Evolutionary conservation across 352 stramenopile genomes (phyloP).

Genomic region (Globisporangium uncinulatum): DNA sequence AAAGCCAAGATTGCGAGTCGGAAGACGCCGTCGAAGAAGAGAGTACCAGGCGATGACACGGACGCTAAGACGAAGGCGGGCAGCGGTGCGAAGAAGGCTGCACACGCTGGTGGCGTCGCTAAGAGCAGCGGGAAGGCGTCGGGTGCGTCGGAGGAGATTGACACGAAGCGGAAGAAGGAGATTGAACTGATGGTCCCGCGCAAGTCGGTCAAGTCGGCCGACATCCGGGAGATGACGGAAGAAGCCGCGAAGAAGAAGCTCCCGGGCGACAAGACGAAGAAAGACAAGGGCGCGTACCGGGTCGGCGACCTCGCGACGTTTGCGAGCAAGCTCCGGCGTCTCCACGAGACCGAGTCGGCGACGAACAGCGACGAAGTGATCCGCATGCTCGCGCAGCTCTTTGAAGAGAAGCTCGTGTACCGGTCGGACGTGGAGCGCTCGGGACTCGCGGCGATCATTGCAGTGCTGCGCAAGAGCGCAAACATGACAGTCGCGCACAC

Average conservation of each 20-base stretch:
- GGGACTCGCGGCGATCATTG: constrained; percentile 62
- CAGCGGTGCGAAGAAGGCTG: constrained; percentile 28
- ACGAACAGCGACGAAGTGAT: constrained; percentile 76
- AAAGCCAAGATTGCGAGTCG: constrained; percentile 67
- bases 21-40: constrained; percentile 67
- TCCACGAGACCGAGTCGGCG: constrained; percentile 60
- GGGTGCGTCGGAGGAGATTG: constrained; percentile 34
- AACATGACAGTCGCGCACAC: constrained; percentile 66
- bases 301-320: constrained; percentile 52
- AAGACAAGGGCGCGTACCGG: constrained; percentile 63
- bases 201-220: constrained; percentile 70
- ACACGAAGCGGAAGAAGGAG: constrained; percentile 76
- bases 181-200: constrained; percentile 73
- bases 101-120: constrained; percentile 10
- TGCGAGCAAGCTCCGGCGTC: constrained; percentile 52
- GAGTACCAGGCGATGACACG: constrained; percentile 20
- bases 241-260: constrained; percentile 60
- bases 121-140: constrained; percentile 29
- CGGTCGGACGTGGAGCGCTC: constrained; percentile 67
- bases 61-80: constrained; percentile 17
- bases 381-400: constrained; percentile 62
- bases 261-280: constrained; percentile 33
- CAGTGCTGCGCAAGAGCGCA: constrained; percentile 53
- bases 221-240: constrained; percentile 71
- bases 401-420: constrained; percentile 67